These are phyloP conservation scores for Scenedesmus sp. DNA, from an alignment of 163 green algal species.

Conservation along the genomic window DNA sequence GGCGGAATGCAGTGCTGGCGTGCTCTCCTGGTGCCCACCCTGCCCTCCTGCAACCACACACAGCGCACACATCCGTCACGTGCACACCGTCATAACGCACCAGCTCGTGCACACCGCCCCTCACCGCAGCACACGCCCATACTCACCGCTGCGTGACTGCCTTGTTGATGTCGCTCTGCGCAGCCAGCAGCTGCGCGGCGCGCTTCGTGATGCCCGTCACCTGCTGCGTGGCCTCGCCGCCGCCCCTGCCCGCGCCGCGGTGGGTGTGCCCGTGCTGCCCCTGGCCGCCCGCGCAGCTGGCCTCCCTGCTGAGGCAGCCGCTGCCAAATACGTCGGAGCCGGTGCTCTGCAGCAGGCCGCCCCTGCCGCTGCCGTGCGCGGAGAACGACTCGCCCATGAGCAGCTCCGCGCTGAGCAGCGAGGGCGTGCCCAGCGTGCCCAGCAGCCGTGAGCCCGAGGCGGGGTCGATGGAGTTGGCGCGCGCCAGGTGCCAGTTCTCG, in stretches of 20 bases:
- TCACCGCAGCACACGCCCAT: background rate
- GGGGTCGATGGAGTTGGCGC: background rate
- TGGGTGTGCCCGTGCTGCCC: background rate
- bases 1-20: too few species aligned
- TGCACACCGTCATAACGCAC: too few species aligned
- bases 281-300: background rate
- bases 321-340: background rate
- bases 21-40: too few species aligned
- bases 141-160: conserved; percentile 36
- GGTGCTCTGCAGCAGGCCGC: conserved; percentile 20
- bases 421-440: conserved; percentile 37
- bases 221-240: conserved; percentile 44
- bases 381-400: conserved; percentile 36
- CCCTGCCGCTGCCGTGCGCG: background rate
- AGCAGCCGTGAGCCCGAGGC: conserved; percentile 7
- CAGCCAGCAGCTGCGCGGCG: conserved; percentile 40
- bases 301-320: conserved; percentile 26
- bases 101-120: background rate
- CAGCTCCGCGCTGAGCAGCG: conserved; percentile 33
- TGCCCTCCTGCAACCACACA: too few species aligned
- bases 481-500: conserved; percentile 52
- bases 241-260: background rate
- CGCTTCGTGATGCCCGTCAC: conserved; percentile 43
- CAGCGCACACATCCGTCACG: too few species aligned
- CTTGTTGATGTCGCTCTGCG: conserved; percentile 46